These are phyloP conservation scores for Candida sp. DNA, from an alignment of 1,139 yeast species.

Conservation along the genomic window DNA sequence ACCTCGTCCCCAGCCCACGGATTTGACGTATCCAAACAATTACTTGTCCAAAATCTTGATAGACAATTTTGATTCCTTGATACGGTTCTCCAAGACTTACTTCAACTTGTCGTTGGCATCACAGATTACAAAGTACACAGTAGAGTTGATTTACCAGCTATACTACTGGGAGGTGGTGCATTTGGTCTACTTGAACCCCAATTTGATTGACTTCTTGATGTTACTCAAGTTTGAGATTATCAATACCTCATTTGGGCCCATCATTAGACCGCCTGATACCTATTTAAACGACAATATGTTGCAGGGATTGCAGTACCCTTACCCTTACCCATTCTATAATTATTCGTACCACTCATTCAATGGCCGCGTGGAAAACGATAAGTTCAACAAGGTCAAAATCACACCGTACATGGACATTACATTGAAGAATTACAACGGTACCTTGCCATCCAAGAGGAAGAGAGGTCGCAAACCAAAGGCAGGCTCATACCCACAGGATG, in stretches of 20 bases:
- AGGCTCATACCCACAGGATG: neutral
- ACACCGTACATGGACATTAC: constrained; percentile 44
- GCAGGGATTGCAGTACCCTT: constrained; percentile 50
- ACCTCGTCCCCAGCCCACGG: constrained; percentile 4
- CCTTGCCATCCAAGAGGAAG: constrained; percentile 12
- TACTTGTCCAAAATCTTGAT: constrained; percentile 41
- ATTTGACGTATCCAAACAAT: constrained; percentile 30
- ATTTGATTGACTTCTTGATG: constrained; percentile 36
- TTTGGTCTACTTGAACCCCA: constrained; percentile 36
- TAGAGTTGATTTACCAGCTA: constrained; percentile 40
- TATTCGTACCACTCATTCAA: constrained; percentile 47
- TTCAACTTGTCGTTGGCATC: constrained; percentile 44
- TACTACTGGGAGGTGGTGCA: constrained; percentile 54
- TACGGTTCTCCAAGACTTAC: constrained; percentile 36
- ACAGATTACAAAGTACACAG: constrained; percentile 42
- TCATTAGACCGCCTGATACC: constrained; percentile 46
- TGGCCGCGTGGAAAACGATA: constrained; percentile 28
- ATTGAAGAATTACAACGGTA: constrained; percentile 21
- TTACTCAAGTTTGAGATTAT: constrained; percentile 40
- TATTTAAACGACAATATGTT: constrained; percentile 39
- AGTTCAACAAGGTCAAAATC: constrained; percentile 31
- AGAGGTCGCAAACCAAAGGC: constrained; percentile 10
- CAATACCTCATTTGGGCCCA: constrained; percentile 43
- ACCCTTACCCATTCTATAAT: constrained; percentile 52
- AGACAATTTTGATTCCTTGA: constrained; percentile 39